Evolutionary conservation across 2,329 filamentous ascomycete species (phyloP), one percentile per base, ranked within the genome.

Genomic region (Aspergillus quadrilineatus): DNA sequence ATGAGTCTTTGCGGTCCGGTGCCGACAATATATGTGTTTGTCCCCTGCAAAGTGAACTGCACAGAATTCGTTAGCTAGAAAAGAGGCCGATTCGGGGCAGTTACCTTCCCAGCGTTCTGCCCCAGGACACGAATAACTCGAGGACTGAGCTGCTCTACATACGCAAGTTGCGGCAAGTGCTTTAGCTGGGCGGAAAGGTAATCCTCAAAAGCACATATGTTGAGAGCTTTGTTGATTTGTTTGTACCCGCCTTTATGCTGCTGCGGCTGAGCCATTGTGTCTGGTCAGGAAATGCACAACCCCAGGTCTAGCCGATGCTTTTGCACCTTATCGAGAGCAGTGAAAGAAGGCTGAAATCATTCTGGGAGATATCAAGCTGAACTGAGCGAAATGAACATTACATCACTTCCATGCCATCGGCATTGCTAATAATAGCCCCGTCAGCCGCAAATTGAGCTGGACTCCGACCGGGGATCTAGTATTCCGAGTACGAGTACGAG

Each of bases 131-230:
- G 75, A 7, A 79, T 52, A 0, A 80, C 77, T 3, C 76, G 68
- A 1, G 69, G 69, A 26, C 64, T 79, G 36, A 80, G 50, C 45
- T 76, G 69, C 58, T 79, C 74, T 0, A 79, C 73, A 58, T 79
- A 69, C 4, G 50, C 15, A 1, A 80, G 32, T 3, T 66, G 36
- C 0, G 77, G 77, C 0, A 81, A 62, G 9, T 51, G 50, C 8
- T 68, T 55, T 28, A 63, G 62, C 56, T 81, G 79, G 1, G 61
- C 63, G 6, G 71, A 65, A 1, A 82, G 74, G 62, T 80, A 82
- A 32, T 80, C 77, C 26, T 80, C 75, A 57, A 80, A 81, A 7
- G 72, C 77, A 61, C 77, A 77, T 28, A 76, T 73, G 59, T 80
- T 77, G 9, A 80, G 65, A 0, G 73, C 60, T 54, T 79, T 79